phyloP scores from a whole-genome alignment of 495 filamentous ascomycete genomes.

The Xylaria sp. region DNA sequence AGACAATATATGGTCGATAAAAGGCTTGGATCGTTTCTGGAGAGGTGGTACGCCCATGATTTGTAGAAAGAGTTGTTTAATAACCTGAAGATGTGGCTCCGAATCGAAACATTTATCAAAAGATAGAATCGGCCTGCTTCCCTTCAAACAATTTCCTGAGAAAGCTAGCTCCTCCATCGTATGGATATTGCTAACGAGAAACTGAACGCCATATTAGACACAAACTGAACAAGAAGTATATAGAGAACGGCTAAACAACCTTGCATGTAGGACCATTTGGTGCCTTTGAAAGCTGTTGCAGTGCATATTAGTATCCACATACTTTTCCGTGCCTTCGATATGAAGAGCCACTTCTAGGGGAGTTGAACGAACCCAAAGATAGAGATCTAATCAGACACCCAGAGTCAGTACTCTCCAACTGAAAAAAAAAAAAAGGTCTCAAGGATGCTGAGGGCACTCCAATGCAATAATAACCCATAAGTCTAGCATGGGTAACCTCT shows the following conservation, averaged over 20 bases:
- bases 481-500: too few species aligned
- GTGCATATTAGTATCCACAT: constrained; percentile 9
- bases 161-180: constrained; percentile 80
- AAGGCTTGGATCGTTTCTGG: constrained; percentile 89
- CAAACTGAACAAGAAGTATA: not conserved
- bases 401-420: constrained; percentile 4
- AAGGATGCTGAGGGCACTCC: too few species aligned
- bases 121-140: constrained; percentile 90
- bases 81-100: constrained; percentile 70
- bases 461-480: too few species aligned
- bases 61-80: constrained; percentile 88
- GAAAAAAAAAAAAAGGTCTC: too few species aligned
- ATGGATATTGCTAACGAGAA: constrained; percentile 57
- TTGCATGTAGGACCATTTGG: constrained; percentile 85
- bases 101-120: constrained; percentile 88
- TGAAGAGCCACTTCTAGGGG: not conserved
- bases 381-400: constrained; percentile 21
- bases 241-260: not conserved
- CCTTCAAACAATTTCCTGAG: constrained; percentile 94
- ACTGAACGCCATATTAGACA: constrained; percentile 23
- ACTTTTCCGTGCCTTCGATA: not conserved
- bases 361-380: constrained; percentile 26
- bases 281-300: constrained; percentile 81
- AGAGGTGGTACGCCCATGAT: constrained; percentile 93
- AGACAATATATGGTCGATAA: constrained; percentile 91